These are phyloP conservation scores for Podospora pseudopauciseta DNA, from an alignment of 495 filamentous ascomycete genomes.

Conservation along the genomic window DNA sequence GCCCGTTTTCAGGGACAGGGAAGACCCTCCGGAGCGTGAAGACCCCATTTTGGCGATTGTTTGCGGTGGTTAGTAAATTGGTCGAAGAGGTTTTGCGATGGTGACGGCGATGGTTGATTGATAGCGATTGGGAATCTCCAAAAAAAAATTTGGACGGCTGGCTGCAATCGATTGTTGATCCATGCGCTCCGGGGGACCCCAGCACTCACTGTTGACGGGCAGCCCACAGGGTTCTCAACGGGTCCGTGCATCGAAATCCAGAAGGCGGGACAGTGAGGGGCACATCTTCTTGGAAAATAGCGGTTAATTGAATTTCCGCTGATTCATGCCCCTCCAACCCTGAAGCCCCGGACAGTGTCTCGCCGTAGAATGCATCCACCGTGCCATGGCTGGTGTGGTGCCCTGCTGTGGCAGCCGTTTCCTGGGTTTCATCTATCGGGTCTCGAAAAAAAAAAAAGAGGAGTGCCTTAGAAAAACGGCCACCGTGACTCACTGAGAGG, in stretches of 20 bases:
- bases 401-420: conserved; percentile 10
- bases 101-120: background rate
- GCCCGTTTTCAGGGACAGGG: conserved; percentile 28
- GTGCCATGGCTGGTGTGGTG: conserved; percentile 9
- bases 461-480: conserved; percentile 12
- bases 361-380: background rate
- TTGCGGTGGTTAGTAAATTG: conserved; percentile 3
- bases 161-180: background rate
- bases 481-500: background rate
- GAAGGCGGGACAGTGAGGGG: conserved; percentile 14
- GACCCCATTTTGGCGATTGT: conserved; percentile 19
- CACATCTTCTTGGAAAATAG: conserved; percentile 6
- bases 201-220: background rate
- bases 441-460: conserved; percentile 12
- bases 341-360: background rate
- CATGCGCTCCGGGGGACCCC: conserved; percentile 19
- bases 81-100: background rate
- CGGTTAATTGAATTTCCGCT: conserved; percentile 29
- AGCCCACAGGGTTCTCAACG: conserved; percentile 7
- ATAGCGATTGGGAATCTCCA: background rate
- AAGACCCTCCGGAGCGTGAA: conserved; percentile 20
- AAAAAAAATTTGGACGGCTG: conserved; percentile 9
- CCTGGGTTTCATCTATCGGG: conserved; percentile 15
- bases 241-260: conserved; percentile 11
- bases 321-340: background rate